Percentiles rank a stretch among this genome's conserved stretches.
These are phyloP conservation scores for Geoglossum cookeanum DNA, from an alignment of 2,329 filamentous ascomycete species.

Conservation along the genomic window DNA sequence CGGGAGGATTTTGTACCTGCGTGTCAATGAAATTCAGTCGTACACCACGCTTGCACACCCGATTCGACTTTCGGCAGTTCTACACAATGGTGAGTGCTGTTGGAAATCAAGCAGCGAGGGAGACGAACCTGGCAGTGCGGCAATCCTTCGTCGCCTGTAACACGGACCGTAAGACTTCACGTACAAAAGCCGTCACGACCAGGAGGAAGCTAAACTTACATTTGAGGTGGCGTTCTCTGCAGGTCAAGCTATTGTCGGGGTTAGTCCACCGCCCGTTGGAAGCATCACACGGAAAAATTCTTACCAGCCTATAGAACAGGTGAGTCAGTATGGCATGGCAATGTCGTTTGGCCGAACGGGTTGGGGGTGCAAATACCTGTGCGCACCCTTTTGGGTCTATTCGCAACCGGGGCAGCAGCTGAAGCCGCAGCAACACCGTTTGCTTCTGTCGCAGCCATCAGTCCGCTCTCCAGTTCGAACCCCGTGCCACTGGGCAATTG, in stretches of 20 bases:
- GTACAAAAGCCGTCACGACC: neutral
- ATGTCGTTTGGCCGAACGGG: neutral
- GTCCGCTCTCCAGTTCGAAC: neutral
- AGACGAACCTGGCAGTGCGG: slow-evolving; percentile 5
- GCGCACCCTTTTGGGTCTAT: slow-evolving; percentile 6
- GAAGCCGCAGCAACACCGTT: slow-evolving; percentile 1
- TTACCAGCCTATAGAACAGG: slow-evolving; percentile 1
- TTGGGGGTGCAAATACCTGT: neutral
- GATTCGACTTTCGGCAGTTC: slow-evolving; percentile 77
- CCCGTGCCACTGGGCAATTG: neutral
- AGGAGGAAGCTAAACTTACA: slow-evolving; percentile 1
- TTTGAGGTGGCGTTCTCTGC: slow-evolving; percentile 6
- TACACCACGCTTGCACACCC: slow-evolving; percentile 69
- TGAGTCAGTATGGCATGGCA: neutral
- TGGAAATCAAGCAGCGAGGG: neutral
- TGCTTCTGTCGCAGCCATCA: slow-evolving; percentile 3
- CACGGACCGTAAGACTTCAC: neutral
- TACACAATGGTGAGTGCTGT: slow-evolving; percentile 18
- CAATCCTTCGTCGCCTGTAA: slow-evolving; percentile 5
- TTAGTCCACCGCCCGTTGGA: neutral
- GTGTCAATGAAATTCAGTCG: slow-evolving; percentile 84
- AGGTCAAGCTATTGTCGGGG: neutral
- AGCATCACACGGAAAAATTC: neutral
- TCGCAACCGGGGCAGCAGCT: neutral
- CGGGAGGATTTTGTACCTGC: slow-evolving; percentile 48